Conservation (phyloP, 2,329 filamentous ascomycete species). For the Hypoxylon sp. region DNA sequence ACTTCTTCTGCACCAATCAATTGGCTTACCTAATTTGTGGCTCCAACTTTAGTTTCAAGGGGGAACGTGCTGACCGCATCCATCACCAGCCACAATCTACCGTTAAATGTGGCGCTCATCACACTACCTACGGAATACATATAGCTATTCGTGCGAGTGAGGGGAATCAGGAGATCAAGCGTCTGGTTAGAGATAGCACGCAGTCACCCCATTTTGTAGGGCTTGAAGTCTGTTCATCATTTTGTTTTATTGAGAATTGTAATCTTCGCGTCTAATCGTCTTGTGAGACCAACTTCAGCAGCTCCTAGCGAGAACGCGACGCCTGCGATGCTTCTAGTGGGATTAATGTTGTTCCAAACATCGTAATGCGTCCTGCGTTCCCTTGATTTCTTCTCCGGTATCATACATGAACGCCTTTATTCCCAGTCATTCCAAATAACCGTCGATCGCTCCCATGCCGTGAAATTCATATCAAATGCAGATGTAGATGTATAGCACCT, state of each 20-base stretch:
- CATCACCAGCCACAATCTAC: conserved; percentile 18
- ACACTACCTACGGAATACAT: neutral
- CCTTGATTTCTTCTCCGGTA: conserved; percentile 44
- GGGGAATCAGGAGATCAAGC: neutral
- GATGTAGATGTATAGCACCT: conserved; percentile 36
- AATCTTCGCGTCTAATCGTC: conserved; percentile 15
- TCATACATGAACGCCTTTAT: conserved; percentile 48
- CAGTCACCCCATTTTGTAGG: neutral
- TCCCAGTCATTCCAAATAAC: conserved; percentile 39
- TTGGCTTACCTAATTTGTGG: conserved; percentile 28
- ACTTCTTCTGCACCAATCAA: conserved; percentile 40
- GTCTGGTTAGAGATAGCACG: neutral
- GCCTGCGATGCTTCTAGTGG: conserved; percentile 22
- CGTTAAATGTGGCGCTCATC: conserved; percentile 3
- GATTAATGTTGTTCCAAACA: conserved; percentile 20
- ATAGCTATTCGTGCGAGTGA: neutral
- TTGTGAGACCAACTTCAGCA: conserved; percentile 13
- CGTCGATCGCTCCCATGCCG: conserved; percentile 47
- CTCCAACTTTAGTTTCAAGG: conserved; percentile 6
- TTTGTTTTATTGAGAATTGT: conserved; percentile 17
- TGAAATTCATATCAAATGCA: conserved; percentile 46
- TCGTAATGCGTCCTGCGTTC: conserved; percentile 35
- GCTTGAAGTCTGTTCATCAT: neutral
- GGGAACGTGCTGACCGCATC: neutral
- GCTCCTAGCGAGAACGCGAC: conserved; percentile 28